These are phyloP conservation scores for Coemansia sp. DNA, from an alignment of 192 early-diverging fungal species.

Conservation along the genomic window DNA sequence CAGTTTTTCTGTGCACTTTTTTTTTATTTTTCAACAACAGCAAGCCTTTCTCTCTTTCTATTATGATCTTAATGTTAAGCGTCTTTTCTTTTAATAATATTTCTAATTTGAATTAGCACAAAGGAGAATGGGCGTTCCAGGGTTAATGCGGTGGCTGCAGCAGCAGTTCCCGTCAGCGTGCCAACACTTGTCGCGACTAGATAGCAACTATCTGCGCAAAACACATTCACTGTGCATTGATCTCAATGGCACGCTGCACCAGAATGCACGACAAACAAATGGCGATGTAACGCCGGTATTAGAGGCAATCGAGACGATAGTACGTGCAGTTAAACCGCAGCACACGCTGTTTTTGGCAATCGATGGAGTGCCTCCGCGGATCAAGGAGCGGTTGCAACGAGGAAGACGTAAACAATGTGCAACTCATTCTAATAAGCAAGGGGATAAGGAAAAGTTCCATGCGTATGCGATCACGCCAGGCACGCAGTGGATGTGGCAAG, in stretches of 20 bases:
- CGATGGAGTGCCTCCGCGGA: conserved; percentile 93
- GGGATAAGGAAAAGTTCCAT: conserved; percentile 69
- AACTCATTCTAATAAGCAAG: conserved; percentile 51
- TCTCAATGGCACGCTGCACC: conserved; percentile 49
- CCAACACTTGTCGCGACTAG: conserved; percentile 18
- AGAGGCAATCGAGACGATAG: conserved; percentile 20
- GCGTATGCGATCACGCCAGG: conserved; percentile 95
- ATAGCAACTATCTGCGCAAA: background rate
- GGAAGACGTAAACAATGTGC: conserved; percentile 80
- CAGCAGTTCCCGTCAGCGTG: conserved; percentile 39
- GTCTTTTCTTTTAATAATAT: background rate
- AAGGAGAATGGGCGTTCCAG: conserved; percentile 43
- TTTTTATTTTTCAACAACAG: too few relatives aligned
- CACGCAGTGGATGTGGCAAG: conserved; percentile 85
- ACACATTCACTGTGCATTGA: conserved; percentile 44
- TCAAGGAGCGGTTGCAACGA: conserved; percentile 97
- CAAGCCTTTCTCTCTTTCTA: background rate
- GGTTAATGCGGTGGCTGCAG: conserved; percentile 46
- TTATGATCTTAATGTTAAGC: too few relatives aligned
- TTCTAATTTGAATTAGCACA: background rate
- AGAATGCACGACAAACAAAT: conserved; percentile 18
- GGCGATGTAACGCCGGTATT: conserved; percentile 22
- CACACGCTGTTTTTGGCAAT: conserved; percentile 90
- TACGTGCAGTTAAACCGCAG: conserved; percentile 66
- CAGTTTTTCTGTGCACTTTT: too few relatives aligned